These are phyloP conservation scores for Globisporangium ultimum DNA, from an alignment of 352 stramenopile species.

Conservation along the genomic window DNA sequence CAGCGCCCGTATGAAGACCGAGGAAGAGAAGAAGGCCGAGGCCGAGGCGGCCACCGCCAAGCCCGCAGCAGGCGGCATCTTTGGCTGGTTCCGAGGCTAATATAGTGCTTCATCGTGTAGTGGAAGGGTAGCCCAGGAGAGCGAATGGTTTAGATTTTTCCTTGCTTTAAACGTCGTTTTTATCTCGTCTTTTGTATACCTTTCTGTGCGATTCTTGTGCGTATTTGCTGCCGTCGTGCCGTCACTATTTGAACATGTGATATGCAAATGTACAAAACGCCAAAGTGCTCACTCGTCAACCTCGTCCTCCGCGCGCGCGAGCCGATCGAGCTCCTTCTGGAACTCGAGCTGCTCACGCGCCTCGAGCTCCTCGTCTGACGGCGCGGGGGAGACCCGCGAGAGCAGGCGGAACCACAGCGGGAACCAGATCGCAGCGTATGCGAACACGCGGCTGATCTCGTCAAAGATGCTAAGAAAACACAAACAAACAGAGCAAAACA, in stretches of 20 bases:
- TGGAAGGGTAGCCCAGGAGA: too few relatives aligned
- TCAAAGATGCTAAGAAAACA: constrained; percentile 51
- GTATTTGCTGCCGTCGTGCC: too few relatives aligned
- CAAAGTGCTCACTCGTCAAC: constrained; percentile 22
- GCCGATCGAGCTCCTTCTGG: constrained; percentile 42
- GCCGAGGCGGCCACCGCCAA: constrained; percentile 30
- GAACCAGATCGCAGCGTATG: constrained; percentile 81
- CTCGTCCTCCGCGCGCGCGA: constrained; percentile 35
- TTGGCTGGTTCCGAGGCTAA: constrained; percentile 83
- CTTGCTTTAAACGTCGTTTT: too few relatives aligned
- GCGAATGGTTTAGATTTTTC: too few relatives aligned
- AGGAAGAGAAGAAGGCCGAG: constrained; percentile 67
- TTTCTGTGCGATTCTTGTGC: too few relatives aligned
- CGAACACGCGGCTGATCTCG: constrained; percentile 62
- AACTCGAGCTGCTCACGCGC: constrained; percentile 43
- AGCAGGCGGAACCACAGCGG: constrained; percentile 78
- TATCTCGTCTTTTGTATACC: too few relatives aligned
- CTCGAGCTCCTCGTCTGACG: constrained; percentile 56
- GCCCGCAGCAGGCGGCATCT: constrained; percentile 41
- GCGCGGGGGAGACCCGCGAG: constrained; percentile 55
- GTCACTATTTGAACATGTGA: too few relatives aligned
- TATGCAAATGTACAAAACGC: too few relatives aligned
- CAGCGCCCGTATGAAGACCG: constrained; percentile 68
- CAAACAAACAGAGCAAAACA: neutral
- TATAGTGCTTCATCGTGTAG: neutral